Base-by-base conservation (phyloP, 805 yeast species). In the Diddensiella santjacobensis region DNA sequence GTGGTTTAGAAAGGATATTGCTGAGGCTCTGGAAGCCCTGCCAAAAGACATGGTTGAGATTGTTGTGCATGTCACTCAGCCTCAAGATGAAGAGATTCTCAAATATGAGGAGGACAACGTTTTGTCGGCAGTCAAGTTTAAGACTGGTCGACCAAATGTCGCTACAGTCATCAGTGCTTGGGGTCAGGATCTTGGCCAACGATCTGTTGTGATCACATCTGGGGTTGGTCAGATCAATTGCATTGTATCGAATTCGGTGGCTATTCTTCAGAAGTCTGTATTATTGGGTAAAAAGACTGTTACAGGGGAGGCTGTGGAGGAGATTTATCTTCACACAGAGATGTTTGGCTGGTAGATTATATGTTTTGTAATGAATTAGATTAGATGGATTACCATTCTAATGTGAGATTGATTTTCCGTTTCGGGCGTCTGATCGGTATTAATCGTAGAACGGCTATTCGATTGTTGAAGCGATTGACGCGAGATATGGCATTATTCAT, bases 251-350 rank as follows among this genome's bases (percentile, higher is more conserved):
- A 53, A 48, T 23, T 33, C 45, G 3, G 52, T 51, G 15, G 52
- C 57, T 13, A 5, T 18, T 2, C 39, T 53, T 4, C 57, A 53
- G 35, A 35, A 35, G 8, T 40, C 39, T n/a, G 39, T 53, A 4
- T 26, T 48, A 11, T 23, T 31, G 35, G 54, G 52, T 8, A 42
- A 31, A 22, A 22, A 22, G 17, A 47, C 29, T 17, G 22, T 19
- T n/a, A 13, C 20, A 11, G 54, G 54, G 13, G 38, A 22, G 13
- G 33, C 24, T 17, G 44, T 47, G 17, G 47, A 47, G 18, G 57
- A 53, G 43, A 50, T 53, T 19, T 31, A 36, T 42, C 40, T 53
- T 24, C 57, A 53, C 22, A 47, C 52, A 41, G 57, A 53, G 35
- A 38, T 19, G 10, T 22, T 38, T 38, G 22, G 26, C 26, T 38